Percentiles rank a stretch among this genome's conserved stretches.
Evolutionary conservation across 441 rosid genomes (phyloP).

Genomic region (Pelargonium cotyledonis): DNA sequence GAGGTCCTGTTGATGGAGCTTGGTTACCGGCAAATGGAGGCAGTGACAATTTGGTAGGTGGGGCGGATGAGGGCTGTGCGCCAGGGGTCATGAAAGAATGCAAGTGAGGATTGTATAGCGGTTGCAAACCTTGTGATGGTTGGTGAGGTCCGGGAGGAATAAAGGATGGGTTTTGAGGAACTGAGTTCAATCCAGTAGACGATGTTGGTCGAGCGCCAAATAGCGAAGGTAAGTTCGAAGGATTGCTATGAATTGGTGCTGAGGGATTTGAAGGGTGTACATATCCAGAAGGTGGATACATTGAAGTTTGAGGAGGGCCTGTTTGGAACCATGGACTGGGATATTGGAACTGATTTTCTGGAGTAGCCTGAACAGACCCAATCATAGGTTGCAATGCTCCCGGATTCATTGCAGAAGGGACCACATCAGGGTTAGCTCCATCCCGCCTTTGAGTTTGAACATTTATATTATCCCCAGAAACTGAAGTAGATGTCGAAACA

Average conservation of each 20-base stretch:
- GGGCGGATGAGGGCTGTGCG: conserved; percentile 36
- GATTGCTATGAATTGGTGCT: conserved; percentile 32
- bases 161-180: conserved; percentile 32
- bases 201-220: conserved; percentile 43
- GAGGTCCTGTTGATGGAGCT: conserved; percentile 30
- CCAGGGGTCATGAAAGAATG: conserved; percentile 31
- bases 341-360: conserved; percentile 44
- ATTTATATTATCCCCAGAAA: conserved; percentile 34
- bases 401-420: conserved; percentile 23
- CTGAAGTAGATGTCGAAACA: conserved; percentile 27
- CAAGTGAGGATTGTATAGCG: conserved; percentile 30
- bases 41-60: conserved; percentile 24
- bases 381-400: conserved; percentile 26
- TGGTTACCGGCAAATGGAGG: conserved; percentile 35
- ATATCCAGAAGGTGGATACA: conserved; percentile 27
- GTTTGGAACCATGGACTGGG: conserved; percentile 36
- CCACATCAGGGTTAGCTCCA: conserved; percentile 18
- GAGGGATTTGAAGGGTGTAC: conserved; percentile 28
- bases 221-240: conserved; percentile 31
- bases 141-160: conserved; percentile 29
- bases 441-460: conserved; percentile 28
- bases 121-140: conserved; percentile 30
- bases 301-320: conserved; percentile 30
- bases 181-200: conserved; percentile 32
- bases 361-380: conserved; percentile 35